Conservation (phyloP, 2,329 filamentous ascomycete genomes). For the Aspergillus sp. region DNA sequence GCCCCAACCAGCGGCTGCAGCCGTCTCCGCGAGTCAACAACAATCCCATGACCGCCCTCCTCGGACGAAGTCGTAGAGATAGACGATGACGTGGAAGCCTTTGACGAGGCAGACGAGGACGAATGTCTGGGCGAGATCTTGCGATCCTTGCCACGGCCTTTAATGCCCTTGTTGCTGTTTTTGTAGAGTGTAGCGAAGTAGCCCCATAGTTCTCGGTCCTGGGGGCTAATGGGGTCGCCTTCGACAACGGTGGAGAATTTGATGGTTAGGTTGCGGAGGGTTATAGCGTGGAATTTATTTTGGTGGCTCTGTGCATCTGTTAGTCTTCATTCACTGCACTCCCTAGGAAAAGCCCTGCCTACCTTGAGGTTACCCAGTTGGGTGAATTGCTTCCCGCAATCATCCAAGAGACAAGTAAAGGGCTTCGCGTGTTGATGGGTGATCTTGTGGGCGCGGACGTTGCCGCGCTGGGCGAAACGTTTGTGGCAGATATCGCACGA, state of each 20-base stretch:
- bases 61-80: too few species aligned
- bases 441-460: slow-evolving; percentile 73
- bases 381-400: slow-evolving; percentile 80
- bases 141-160: slow-evolving; percentile 81
- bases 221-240: slow-evolving; percentile 53
- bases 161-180: slow-evolving; percentile 97
- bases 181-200: slow-evolving; percentile 89
- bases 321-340: background rate
- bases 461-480: slow-evolving; percentile 75
- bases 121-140: slow-evolving; percentile 26
- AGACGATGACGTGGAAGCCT: background rate
- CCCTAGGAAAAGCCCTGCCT: background rate
- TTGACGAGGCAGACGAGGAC: background rate
- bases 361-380: slow-evolving; percentile 90
- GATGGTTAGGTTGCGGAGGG: slow-evolving; percentile 59
- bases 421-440: slow-evolving; percentile 71
- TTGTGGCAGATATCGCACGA: slow-evolving; percentile 72
- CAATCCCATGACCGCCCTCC: too few species aligned
- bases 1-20: slow-evolving; percentile 6
- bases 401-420: slow-evolving; percentile 71
- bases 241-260: slow-evolving; percentile 60
- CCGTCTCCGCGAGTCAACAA: background rate
- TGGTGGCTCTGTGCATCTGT: slow-evolving; percentile 61
- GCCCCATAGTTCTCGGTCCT: slow-evolving; percentile 70
- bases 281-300: slow-evolving; percentile 82